Evolutionary conservation across 495 filamentous ascomycete genomes (phyloP).

Genomic region (Hypoxylon rickii): DNA sequence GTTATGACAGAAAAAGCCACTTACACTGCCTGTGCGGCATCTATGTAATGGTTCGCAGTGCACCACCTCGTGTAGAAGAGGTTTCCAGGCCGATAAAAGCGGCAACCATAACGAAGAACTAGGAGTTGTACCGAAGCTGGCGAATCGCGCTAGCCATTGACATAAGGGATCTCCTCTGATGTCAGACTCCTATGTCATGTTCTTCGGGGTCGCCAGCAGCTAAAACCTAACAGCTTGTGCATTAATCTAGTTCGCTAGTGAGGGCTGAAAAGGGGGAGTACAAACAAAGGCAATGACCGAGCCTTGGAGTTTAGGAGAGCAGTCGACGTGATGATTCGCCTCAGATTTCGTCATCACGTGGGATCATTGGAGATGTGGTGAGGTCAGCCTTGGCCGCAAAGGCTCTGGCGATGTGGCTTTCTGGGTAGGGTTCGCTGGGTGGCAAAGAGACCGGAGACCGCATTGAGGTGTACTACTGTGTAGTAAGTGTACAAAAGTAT

Average conservation of each 20-base stretch:
- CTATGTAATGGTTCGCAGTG: too few relatives aligned
- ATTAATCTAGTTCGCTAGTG: not conserved
- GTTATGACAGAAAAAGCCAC: too few relatives aligned
- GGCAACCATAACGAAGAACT: too few relatives aligned
- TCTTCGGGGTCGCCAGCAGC: too few relatives aligned
- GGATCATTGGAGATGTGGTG: conserved; percentile 25
- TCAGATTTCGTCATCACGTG: conserved; percentile 33
- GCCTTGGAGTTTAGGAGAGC: not conserved
- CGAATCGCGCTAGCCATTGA: too few relatives aligned
- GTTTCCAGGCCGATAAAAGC: too few relatives aligned
- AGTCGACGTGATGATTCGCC: conserved; percentile 25
- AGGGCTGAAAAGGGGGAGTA: not conserved
- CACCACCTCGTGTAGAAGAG: too few relatives aligned
- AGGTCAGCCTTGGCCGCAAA: conserved; percentile 22
- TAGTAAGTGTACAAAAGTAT: conserved; percentile 1
- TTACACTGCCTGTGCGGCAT: too few relatives aligned
- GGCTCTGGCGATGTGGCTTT: conserved; percentile 5
- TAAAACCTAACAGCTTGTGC: conserved; percentile 10
- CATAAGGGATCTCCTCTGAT: conserved; percentile 20
- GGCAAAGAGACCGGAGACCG: conserved; percentile 23
- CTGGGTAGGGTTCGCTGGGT: conserved; percentile 3
- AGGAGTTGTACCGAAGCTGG: too few relatives aligned
- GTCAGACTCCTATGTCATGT: conserved; percentile 31
- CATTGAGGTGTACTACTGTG: conserved; percentile 15
- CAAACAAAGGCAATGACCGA: conserved; percentile 1